A percentile compares a stretch with the other conserved stretches of the same genome.
Evolutionary conservation across 2,329 filamentous ascomycete genomes (phyloP).

Genomic region (Colletotrichum lini): DNA sequence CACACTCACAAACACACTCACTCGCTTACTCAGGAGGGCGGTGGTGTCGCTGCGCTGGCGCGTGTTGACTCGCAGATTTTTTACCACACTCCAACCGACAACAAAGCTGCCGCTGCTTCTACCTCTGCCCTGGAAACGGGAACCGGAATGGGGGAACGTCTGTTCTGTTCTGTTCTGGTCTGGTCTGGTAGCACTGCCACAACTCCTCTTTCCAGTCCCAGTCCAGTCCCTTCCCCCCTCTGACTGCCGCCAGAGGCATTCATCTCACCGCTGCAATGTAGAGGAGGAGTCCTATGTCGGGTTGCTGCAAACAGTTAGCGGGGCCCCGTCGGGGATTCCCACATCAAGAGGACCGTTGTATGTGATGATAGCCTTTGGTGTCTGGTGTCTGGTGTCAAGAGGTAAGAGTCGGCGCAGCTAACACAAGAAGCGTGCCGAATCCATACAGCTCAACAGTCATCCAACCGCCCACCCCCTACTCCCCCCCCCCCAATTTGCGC

Average conservation of each 20-base stretch:
- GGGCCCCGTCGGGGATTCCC: conserved; percentile 21
- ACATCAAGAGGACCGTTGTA: conserved; percentile 6
- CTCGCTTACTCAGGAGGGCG: too few relatives aligned
- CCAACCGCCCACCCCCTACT: too few relatives aligned
- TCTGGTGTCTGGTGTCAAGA: too few relatives aligned
- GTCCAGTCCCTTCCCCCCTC: not conserved
- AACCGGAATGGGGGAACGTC: too few relatives aligned
- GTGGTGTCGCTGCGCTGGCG: not conserved
- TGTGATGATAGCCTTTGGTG: too few relatives aligned
- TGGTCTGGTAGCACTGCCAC: conserved; percentile 31
- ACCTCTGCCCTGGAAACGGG: not conserved
- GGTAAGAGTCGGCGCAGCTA: too few relatives aligned
- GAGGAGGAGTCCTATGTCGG: conserved; percentile 14
- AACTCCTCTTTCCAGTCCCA: not conserved
- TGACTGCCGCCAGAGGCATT: not conserved
- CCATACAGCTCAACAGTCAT: too few relatives aligned
- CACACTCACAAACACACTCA: too few relatives aligned
- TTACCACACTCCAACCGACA: not conserved
- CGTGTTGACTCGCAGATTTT: not conserved
- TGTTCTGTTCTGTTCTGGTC: not conserved
- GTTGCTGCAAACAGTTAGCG: conserved; percentile 39
- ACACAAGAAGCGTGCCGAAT: too few relatives aligned
- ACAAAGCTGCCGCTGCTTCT: not conserved
- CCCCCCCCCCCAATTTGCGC: not conserved
- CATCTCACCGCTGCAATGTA: conserved; percentile 5